Percentiles rank a stretch among this genome's conserved stretches.
Evolutionary conservation across 176 grass and related monocot genomes (phyloP).

Genomic region (Lolium rigidum): DNA sequence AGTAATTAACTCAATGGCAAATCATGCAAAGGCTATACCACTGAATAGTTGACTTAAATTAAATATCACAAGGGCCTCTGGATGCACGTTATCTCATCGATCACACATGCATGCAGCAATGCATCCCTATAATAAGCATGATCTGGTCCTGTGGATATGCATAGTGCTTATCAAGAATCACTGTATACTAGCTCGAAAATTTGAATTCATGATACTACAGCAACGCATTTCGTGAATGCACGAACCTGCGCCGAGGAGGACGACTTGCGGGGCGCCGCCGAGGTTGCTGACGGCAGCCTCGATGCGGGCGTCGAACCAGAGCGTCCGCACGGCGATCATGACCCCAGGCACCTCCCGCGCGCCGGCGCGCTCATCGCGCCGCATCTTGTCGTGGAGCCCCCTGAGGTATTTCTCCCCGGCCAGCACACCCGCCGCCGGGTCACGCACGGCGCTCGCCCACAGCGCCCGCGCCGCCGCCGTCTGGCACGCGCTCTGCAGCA

Average conservation of each 20-base stretch:
- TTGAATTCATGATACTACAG: neutral
- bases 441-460: slow-evolving; percentile 66
- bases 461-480: slow-evolving; percentile 86
- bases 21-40: neutral
- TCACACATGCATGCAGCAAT: neutral
- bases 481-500: slow-evolving; percentile 93
- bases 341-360: slow-evolving; percentile 79
- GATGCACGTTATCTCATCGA: too few species aligned
- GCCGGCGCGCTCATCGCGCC: slow-evolving; percentile 65
- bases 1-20: neutral
- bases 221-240: slow-evolving; percentile 15
- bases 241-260: slow-evolving; percentile 93
- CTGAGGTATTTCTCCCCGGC: slow-evolving; percentile 74
- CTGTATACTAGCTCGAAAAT: neutral
- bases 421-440: slow-evolving; percentile 78
- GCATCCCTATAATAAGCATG: neutral
- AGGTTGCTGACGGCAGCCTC: slow-evolving; percentile 67
- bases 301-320: slow-evolving; percentile 87
- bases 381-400: slow-evolving; percentile 74
- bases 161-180: neutral
- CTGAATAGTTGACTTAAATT: too few species aligned
- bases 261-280: slow-evolving; percentile 66
- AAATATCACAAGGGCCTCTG: too few species aligned
- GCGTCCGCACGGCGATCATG: slow-evolving; percentile 84
- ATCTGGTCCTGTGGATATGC: neutral